Evolutionary conservation across 2,329 filamentous ascomycete species (phyloP).

Genomic region (Cladophialophora psammophila): DNA sequence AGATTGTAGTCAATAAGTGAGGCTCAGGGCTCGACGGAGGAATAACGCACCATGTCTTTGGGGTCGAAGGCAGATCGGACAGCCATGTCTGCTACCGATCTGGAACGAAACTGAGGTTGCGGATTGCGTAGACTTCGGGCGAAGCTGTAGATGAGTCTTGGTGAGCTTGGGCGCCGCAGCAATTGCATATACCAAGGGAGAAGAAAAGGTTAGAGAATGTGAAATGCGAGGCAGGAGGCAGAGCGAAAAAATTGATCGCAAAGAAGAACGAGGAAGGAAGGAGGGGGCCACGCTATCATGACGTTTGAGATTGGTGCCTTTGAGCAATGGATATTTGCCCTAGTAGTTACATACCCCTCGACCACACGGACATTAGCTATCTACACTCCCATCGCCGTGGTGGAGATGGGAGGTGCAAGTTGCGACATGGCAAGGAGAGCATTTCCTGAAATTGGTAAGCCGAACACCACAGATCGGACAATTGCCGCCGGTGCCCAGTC

Average conservation of each 20-base stretch:
- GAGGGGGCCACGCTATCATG: constrained; percentile 1
- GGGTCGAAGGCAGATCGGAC: constrained; percentile 37
- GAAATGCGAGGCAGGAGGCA: background rate
- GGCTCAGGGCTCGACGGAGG: background rate
- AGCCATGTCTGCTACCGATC: constrained; percentile 30
- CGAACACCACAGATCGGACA: background rate
- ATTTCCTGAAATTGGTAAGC: constrained; percentile 8
- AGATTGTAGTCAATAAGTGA: constrained; percentile 5
- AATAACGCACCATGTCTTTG: constrained; percentile 36
- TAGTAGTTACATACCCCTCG: background rate
- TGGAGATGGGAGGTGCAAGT: background rate
- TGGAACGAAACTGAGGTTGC: constrained; percentile 5
- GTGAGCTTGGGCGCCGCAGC: constrained; percentile 5
- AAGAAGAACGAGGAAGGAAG: background rate
- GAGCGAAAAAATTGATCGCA: background rate
- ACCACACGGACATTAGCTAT: constrained; percentile 14
- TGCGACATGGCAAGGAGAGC: background rate
- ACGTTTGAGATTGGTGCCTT: background rate
- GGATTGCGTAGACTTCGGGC: background rate
- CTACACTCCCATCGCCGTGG: constrained; percentile 2
- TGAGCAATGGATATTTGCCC: background rate
- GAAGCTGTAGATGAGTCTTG: constrained; percentile 7
- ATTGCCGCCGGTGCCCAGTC: background rate
- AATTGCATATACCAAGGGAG: background rate
- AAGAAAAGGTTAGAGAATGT: background rate